A percentile compares a stretch with the other conserved stretches of the same genome.
Evolutionary conservation across 169 alveolate genomes (phyloP).

Genomic region (Condylostoma magnum): DNA sequence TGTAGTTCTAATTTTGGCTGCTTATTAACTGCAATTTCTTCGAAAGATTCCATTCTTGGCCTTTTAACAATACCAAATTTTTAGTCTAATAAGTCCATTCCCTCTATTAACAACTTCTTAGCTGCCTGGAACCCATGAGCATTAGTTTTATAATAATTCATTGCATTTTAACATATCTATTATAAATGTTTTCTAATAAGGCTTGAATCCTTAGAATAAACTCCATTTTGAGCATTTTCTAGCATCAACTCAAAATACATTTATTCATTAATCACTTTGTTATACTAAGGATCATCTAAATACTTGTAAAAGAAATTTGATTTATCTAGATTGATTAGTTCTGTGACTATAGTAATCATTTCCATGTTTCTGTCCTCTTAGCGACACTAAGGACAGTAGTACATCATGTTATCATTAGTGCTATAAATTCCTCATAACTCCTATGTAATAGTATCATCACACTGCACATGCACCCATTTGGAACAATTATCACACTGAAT

Average conservation of each 20-base stretch:
- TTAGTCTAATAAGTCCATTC: neutral
- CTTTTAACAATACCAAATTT: constrained; percentile 3
- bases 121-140: constrained; percentile 15
- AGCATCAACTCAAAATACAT: constrained; percentile 29
- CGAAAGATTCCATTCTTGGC: too few relatives aligned
- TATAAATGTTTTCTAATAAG: constrained; percentile 17
- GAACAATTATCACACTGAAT: constrained; percentile 24
- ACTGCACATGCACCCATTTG: constrained; percentile 20
- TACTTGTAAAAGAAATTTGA: neutral
- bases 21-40: too few relatives aligned
- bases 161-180: constrained; percentile 26
- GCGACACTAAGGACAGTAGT: constrained; percentile 20
- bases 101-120: constrained; percentile 8
- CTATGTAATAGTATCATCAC: constrained; percentile 2
- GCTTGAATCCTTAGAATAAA: neutral
- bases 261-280: constrained; percentile 10
- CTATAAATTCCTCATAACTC: neutral
- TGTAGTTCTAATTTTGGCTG: too few relatives aligned
- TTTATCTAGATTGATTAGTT: constrained; percentile 9
- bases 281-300: neutral
- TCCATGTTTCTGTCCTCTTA: constrained; percentile 13
- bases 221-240: constrained; percentile 24
- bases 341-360: neutral
- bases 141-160: constrained; percentile 19
- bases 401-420: neutral